Percentiles rank a stretch among this genome's conserved stretches.
Evolutionary conservation across 2,329 filamentous ascomycete genomes (phyloP).

Genomic region (Diplocarpon mali): DNA sequence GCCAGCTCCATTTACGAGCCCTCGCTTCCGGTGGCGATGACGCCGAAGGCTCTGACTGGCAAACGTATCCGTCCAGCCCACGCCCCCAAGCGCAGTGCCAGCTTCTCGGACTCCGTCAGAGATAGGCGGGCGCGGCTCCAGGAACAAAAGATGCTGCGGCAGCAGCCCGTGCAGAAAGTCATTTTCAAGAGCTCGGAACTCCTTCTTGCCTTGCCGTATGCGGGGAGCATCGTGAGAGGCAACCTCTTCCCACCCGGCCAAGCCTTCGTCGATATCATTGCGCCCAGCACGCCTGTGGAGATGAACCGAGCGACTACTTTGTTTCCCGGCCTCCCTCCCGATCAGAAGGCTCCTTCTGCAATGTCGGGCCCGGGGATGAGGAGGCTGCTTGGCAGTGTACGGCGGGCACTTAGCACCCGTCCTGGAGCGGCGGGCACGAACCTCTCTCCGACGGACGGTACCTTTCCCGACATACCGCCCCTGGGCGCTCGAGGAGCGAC

Average conservation of each 20-base stretch:
- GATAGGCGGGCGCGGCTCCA: constrained; percentile 41
- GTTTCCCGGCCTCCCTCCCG: constrained; percentile 29
- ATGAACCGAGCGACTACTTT: constrained; percentile 43
- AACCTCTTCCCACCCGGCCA: constrained; percentile 74
- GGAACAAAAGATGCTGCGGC: not conserved
- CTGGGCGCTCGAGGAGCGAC: constrained; percentile 34
- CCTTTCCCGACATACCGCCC: constrained; percentile 26
- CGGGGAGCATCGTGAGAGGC: constrained; percentile 78
- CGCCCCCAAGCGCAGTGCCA: constrained; percentile 73
- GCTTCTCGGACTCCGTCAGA: constrained; percentile 73
- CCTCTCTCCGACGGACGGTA: constrained; percentile 28
- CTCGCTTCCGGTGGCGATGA: constrained; percentile 42
- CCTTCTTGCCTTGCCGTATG: constrained; percentile 54
- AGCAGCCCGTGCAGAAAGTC: constrained; percentile 34
- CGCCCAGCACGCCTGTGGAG: constrained; percentile 37
- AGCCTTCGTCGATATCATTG: constrained; percentile 61
- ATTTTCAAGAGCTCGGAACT: constrained; percentile 45
- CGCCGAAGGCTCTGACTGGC: constrained; percentile 45
- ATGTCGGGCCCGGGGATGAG: constrained; percentile 69
- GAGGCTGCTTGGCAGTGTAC: constrained; percentile 76
- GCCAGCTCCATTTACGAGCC: constrained; percentile 37
- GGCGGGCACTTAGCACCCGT: constrained; percentile 61
- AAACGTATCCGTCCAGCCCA: constrained; percentile 48
- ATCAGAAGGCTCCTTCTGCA: constrained; percentile 41
- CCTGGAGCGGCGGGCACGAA: constrained; percentile 14